Evolutionary conservation across 169 alveolate species (phyloP).

Genomic region (Plasmodium berghei): DNA sequence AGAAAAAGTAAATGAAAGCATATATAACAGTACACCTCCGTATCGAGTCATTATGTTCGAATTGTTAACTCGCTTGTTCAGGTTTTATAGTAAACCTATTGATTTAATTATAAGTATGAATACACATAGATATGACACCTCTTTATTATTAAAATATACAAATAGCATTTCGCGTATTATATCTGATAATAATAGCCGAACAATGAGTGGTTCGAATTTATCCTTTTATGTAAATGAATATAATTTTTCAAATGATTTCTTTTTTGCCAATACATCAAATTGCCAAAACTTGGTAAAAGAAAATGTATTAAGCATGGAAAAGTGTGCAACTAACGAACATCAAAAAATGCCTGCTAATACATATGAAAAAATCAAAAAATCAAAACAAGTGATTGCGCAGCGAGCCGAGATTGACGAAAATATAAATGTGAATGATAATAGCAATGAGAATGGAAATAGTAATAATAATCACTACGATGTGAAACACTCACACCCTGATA

Average conservation of each 20-base stretch:
- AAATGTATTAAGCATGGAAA: neutral
- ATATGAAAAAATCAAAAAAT: neutral
- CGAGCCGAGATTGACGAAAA: neutral
- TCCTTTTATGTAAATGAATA: slow-evolving; percentile 48
- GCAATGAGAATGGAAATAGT: neutral
- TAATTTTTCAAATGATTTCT: slow-evolving; percentile 46
- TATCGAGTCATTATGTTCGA: slow-evolving; percentile 85
- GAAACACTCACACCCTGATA: too few species aligned
- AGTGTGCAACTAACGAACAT: neutral
- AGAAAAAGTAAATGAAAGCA: slow-evolving; percentile 76
- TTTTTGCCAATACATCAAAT: slow-evolving; percentile 23
- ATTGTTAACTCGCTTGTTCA: slow-evolving; percentile 80
- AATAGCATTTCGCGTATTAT: slow-evolving; percentile 47
- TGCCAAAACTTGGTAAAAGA: neutral
- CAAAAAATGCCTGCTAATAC: neutral
- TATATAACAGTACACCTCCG: slow-evolving; percentile 85
- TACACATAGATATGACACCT: slow-evolving; percentile 73
- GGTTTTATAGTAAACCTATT: slow-evolving; percentile 73
- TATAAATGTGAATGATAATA: neutral
- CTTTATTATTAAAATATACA: slow-evolving; percentile 52
- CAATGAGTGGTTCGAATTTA: slow-evolving; percentile 28
- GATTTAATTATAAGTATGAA: slow-evolving; percentile 62
- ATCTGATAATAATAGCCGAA: slow-evolving; percentile 37
- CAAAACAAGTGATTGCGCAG: too few species aligned
- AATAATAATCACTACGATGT: neutral